Percentiles rank a stretch among this genome's conserved stretches.
These are phyloP conservation scores for Cordyceps cateniannulata DNA, from an alignment of 2,329 filamentous ascomycete genomes.

Conservation along the genomic window DNA sequence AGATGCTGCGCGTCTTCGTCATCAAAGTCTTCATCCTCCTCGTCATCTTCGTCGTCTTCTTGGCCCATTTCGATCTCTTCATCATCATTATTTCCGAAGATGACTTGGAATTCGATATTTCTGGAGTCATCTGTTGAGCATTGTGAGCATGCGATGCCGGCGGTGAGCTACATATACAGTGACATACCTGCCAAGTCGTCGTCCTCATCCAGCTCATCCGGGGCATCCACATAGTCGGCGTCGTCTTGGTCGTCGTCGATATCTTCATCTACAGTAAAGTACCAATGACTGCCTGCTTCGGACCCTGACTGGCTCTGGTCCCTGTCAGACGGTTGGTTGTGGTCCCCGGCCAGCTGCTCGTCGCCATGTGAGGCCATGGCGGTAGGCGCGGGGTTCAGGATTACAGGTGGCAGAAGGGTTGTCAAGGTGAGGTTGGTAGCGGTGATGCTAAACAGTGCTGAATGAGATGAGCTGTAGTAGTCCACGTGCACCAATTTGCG, in stretches of 20 bases:
- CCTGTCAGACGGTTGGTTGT: neutral
- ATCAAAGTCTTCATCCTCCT: constrained; percentile 22
- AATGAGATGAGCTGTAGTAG: neutral
- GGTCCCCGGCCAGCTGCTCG: neutral
- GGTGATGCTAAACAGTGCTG: neutral
- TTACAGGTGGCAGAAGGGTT: neutral
- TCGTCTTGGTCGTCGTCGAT: constrained; percentile 18
- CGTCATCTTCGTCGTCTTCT: constrained; percentile 22
- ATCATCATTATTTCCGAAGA: constrained; percentile 18
- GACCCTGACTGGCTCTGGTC: neutral
- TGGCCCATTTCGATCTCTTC: constrained; percentile 20
- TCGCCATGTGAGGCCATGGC: neutral
- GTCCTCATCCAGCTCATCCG: constrained; percentile 19
- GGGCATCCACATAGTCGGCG: constrained; percentile 25
- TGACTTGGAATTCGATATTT: constrained; percentile 19
- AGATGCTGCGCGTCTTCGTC: constrained; percentile 29
- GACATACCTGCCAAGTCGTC: constrained; percentile 19
- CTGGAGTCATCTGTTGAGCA: constrained; percentile 14
- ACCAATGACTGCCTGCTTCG: constrained; percentile 7
- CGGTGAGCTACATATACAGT: neutral
- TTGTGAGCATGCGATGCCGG: neutral
- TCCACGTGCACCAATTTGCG: neutral
- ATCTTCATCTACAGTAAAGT: constrained; percentile 9
- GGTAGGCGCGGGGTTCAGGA: neutral
- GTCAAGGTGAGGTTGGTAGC: neutral